Conservation (phyloP, 371 early-diverging fungal species). For the Actinomortierella wolfii region DNA sequence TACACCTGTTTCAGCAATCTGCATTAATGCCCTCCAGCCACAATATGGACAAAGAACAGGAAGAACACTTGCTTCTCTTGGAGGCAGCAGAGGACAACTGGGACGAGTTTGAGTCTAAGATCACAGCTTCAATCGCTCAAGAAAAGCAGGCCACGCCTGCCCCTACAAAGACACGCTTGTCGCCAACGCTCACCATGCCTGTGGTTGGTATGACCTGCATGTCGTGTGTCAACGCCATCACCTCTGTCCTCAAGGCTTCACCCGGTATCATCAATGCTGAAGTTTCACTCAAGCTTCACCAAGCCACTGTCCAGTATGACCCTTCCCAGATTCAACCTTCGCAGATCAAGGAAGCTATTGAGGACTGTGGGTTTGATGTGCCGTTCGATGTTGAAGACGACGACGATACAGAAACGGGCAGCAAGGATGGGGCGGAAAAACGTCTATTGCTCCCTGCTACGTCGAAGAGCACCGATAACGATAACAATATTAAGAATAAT, state of each 20-base stretch:
- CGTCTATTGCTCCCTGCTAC: constrained; percentile 2
- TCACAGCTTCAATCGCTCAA: not conserved
- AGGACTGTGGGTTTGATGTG: constrained; percentile 67
- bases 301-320: constrained; percentile 53
- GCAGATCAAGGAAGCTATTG: constrained; percentile 49
- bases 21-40: not conserved
- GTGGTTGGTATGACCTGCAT: constrained; percentile 88
- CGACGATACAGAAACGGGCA: not conserved
- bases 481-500: not conserved
- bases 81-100: too few relatives aligned
- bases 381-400: constrained; percentile 13
- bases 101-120: too few relatives aligned
- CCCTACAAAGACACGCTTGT: not conserved
- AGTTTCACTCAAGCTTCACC: constrained; percentile 57
- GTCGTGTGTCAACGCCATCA: constrained; percentile 79
- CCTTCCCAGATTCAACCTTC: constrained; percentile 8
- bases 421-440: not conserved
- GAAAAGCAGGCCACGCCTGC: not conserved
- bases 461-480: not conserved
- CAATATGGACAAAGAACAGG: too few relatives aligned
- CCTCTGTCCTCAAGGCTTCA: constrained; percentile 49
- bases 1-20: not conserved
- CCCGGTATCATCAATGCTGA: constrained; percentile 52
- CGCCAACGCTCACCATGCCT: constrained; percentile 46
- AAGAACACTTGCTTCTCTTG: too few relatives aligned